These are phyloP conservation scores for Ganoderma meredithae DNA, from an alignment of 1,284 basidiomycete species.

Conservation along the genomic window DNA sequence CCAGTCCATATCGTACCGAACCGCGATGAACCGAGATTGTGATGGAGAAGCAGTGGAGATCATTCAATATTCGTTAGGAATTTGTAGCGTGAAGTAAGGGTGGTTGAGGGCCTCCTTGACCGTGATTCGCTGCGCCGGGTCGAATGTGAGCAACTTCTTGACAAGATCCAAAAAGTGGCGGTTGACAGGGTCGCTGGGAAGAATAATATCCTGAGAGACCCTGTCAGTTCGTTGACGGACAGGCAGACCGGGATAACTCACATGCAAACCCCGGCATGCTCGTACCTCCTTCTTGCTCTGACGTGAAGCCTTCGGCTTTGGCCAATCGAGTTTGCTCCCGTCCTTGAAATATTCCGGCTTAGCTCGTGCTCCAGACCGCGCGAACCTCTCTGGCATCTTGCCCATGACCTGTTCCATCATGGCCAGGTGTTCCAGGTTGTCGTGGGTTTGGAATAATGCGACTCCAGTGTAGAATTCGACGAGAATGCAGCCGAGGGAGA, in stretches of 20 bases:
- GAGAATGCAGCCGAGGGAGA: slow-evolving; percentile 98
- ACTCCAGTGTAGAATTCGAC: slow-evolving; percentile 99
- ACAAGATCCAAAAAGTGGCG: slow-evolving; percentile 89
- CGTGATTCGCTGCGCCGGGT: slow-evolving; percentile 86
- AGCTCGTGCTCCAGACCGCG: slow-evolving; percentile 70
- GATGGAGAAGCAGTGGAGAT: slow-evolving; percentile 28
- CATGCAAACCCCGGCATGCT: slow-evolving; percentile 81
- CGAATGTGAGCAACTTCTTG: slow-evolving; percentile 88
- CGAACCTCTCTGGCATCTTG: slow-evolving; percentile 90
- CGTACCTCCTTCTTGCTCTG: slow-evolving; percentile 96
- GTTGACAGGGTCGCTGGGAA: slow-evolving; percentile 74
- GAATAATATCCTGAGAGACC: slow-evolving; percentile 81
- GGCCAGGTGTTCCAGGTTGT: slow-evolving; percentile 98
- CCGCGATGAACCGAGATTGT: slow-evolving; percentile 26
- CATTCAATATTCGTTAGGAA: slow-evolving; percentile 51
- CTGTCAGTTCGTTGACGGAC: slow-evolving; percentile 8
- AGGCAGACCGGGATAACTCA: slow-evolving; percentile 46
- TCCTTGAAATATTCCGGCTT: slow-evolving; percentile 96
- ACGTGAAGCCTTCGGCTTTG: slow-evolving; percentile 85
- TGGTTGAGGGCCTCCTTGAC: slow-evolving; percentile 90
- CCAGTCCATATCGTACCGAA: slow-evolving; percentile 41
- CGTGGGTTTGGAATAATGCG: slow-evolving; percentile 98
- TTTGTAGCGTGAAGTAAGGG: slow-evolving; percentile 79
- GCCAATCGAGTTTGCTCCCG: slow-evolving; percentile 87
- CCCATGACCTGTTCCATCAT: slow-evolving; percentile 99